A percentile compares a stretch with the other conserved stretches of the same genome.
Evolutionary conservation across 768 basidiomycete genomes (phyloP).

Genomic region (Bullera alba): DNA sequence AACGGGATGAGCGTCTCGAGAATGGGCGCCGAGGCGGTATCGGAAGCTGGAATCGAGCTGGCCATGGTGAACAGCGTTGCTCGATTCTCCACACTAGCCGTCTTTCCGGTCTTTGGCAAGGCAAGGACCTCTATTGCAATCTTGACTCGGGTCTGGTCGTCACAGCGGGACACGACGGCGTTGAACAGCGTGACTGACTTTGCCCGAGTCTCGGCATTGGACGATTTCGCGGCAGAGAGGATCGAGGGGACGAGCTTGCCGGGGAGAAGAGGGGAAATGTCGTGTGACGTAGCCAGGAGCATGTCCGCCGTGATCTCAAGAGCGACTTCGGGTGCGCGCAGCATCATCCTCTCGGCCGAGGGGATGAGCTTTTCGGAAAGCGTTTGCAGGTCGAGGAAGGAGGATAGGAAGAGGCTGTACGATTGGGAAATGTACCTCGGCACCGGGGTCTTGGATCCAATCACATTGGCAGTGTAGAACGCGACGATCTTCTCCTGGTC

Average conservation of each 20-base stretch:
- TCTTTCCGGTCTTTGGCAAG: constrained; percentile 77
- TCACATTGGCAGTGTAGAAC: constrained; percentile 57
- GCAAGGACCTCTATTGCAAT: constrained; percentile 61
- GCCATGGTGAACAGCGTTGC: constrained; percentile 74
- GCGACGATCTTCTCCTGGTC: constrained; percentile 53
- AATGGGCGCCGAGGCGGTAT: constrained; percentile 52
- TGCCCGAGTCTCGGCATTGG: constrained; percentile 57
- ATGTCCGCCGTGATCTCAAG: constrained; percentile 58
- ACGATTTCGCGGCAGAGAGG: constrained; percentile 51
- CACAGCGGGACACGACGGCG: constrained; percentile 41
- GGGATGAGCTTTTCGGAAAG: constrained; percentile 58
- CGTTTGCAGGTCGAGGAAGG: constrained; percentile 53
- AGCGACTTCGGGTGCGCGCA: constrained; percentile 73
- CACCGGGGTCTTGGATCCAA: constrained; percentile 63
- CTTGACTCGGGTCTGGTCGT: constrained; percentile 48
- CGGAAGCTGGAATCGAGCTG: constrained; percentile 52
- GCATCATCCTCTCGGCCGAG: constrained; percentile 67
- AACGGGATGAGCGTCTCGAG: constrained; percentile 49
- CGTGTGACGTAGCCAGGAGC: constrained; percentile 54
- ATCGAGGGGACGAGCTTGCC: constrained; percentile 52
- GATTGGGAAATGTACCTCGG: constrained; percentile 53
- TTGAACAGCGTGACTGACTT: constrained; percentile 58
- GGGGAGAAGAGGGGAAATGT: constrained; percentile 59
- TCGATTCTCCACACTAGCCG: constrained; percentile 79
- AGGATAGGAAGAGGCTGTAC: constrained; percentile 58